Base-by-base conservation (phyloP, 2,329 filamentous ascomycete species). In the Curvularia hawaiiensis region DNA sequence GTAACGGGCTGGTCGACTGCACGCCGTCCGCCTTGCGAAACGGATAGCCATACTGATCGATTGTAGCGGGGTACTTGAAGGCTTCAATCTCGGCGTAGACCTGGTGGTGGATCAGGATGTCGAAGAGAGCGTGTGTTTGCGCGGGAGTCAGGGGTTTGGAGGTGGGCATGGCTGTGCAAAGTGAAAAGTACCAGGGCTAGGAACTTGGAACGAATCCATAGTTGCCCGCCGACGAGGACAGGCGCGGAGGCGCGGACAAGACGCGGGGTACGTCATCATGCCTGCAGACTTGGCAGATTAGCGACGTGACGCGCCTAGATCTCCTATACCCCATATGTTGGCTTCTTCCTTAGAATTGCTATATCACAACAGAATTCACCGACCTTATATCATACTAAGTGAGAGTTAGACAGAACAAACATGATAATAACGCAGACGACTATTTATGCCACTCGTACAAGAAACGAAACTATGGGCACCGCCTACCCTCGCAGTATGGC, bases 11-110 rank as follows among this genome's bases (percentile, higher is more conserved):
- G 8, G 78, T 79, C 0, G 83, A 81, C 8, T 85, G 85, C 35
- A 72, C 70, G 58, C 74, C 70, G 31, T 77, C 70, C 31, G 64
- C 72, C 62, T 72, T 80, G 56, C 75, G 77, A 74, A 93, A 92
- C 0, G 90, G 90, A 61, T 84, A 86, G 14, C 90, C 90, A 78
- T 91, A 92, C 22, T 80, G 75, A 57, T 83, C 80, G 58, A 92
- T 88, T 28, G 87, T 84, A 2, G 81, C 78, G 0, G 89, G 84
- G 38, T 82, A 76, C 67, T 88, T 90, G 81, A 93, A 92, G 59
- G 82, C 83, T 69, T 89, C 84, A 59, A 92, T 90, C 75, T 95
- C 90, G 12, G 83, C 75, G 74, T 85, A 84, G 40, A 82, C 80
- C 65, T 84, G 80, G 71, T 81, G 77, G 68, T 84, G 83, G 54